Evolutionary conservation across 768 basidiomycete genomes (phyloP).

Genomic region (Leccinum olivaceopallidum): DNA sequence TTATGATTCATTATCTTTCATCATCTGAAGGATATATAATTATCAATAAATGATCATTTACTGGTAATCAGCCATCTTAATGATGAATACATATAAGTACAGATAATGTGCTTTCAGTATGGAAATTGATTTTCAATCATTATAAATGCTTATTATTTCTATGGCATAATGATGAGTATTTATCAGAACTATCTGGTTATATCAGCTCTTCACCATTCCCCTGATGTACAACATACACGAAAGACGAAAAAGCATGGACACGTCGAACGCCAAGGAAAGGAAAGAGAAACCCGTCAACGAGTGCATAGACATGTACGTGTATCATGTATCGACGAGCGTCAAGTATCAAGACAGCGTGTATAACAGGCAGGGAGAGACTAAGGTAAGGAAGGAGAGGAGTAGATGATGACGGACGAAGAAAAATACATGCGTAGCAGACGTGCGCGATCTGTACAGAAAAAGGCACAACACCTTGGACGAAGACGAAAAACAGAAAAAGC

Average conservation of each 20-base stretch:
- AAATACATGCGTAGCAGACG: too few species aligned
- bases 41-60: too few species aligned
- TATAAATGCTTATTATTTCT: too few species aligned
- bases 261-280: background rate
- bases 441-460: background rate
- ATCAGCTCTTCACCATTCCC: too few species aligned
- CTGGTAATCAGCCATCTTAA: too few species aligned
- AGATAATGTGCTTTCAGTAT: too few species aligned
- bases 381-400: background rate
- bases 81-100: too few species aligned
- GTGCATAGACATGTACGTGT: background rate
- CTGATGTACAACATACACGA: background rate
- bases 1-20: too few species aligned
- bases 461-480: background rate
- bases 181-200: too few species aligned
- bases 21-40: too few species aligned
- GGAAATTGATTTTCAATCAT: too few species aligned
- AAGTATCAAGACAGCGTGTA: background rate
- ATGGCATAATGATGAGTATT: too few species aligned
- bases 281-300: background rate
- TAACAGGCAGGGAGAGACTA: background rate
- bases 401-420: background rate
- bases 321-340: background rate
- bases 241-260: background rate
- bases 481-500: background rate